phyloP scores from a whole-genome alignment of 2,329 filamentous ascomycete genomes.

The Cryphonectria carpinicola region DNA sequence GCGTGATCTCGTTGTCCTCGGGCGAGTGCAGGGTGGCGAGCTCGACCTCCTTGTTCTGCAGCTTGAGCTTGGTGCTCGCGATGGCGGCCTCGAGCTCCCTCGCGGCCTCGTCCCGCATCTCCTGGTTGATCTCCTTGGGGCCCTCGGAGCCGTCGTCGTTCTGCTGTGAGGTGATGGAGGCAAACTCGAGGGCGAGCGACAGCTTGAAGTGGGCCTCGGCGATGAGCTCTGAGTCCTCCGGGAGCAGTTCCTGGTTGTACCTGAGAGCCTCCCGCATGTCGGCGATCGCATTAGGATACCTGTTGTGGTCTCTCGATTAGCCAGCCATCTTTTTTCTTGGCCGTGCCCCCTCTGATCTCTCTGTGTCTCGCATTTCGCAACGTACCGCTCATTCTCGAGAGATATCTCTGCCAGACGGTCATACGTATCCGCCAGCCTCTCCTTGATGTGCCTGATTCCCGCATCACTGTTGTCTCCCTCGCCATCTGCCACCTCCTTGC shows the following conservation, averaged over 20 bases:
- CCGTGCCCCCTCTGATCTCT: not conserved
- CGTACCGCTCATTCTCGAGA: conserved; percentile 86
- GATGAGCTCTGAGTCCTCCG: conserved; percentile 79
- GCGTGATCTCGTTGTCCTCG: conserved; percentile 67
- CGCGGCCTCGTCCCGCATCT: conserved; percentile 71
- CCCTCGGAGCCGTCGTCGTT: conserved; percentile 47
- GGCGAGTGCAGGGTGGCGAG: conserved; percentile 65
- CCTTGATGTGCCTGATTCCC: conserved; percentile 67
- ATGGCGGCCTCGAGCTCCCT: conserved; percentile 75
- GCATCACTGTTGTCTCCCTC: conserved; percentile 37
- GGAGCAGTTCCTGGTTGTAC: conserved; percentile 78
- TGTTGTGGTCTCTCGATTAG: conserved; percentile 35
- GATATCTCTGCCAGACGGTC: conserved; percentile 94
- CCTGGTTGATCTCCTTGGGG: conserved; percentile 65
- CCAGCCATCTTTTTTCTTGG: not conserved
- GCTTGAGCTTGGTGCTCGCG: conserved; percentile 70
- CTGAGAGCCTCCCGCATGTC: conserved; percentile 79
- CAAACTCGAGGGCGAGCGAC: conserved; percentile 91
- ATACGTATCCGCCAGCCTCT: conserved; percentile 89
- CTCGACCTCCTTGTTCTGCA: conserved; percentile 70
- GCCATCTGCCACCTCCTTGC: conserved; percentile 47
- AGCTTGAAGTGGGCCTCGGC: conserved; percentile 97
- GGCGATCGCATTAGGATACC: conserved; percentile 82
- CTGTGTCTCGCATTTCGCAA: conserved; percentile 3
- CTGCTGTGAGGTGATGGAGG: conserved; percentile 70